Percentiles rank a stretch among this genome's conserved stretches.
Conservation (phyloP, 306 rosid genomes). For the Ochetophila trinervis region DNA sequence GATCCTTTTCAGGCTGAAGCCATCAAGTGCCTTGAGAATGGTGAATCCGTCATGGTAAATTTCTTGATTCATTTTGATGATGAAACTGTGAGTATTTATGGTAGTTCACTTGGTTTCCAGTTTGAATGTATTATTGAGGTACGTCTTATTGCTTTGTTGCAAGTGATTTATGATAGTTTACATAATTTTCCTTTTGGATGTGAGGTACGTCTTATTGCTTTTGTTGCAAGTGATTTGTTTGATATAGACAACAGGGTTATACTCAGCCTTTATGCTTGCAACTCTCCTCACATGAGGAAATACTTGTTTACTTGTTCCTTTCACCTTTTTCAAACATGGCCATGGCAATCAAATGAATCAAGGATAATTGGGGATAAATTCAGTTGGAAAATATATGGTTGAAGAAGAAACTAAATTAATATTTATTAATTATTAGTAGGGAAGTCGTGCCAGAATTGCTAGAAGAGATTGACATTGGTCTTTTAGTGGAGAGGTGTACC, state of each 20-base stretch:
- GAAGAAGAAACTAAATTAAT: background rate
- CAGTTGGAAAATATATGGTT: background rate
- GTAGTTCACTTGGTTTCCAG: background rate
- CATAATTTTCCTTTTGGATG: no score
- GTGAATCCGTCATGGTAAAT: conserved; percentile 79
- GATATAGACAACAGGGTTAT: no score
- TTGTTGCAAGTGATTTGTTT: no score
- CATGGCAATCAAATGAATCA: background rate
- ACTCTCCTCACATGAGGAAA: no score
- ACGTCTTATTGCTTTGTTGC: no score
- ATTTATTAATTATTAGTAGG: background rate
- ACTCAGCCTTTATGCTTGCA: no score
- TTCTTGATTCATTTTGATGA: no score
- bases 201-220: no score
- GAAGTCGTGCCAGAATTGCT: background rate
- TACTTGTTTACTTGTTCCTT: no score
- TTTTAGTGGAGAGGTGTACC: background rate
- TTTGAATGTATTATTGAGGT: no score
- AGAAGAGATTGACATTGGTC: background rate
- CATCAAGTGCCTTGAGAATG: conserved; percentile 66
- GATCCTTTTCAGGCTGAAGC: conserved; percentile 88
- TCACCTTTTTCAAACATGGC: background rate
- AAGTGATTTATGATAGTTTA: no score
- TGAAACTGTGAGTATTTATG: background rate
- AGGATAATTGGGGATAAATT: background rate